A percentile compares a stretch with the other conserved stretches of the same genome.
Evolutionary conservation across 306 rosid genomes (phyloP).

Genomic region (Vachellia pachyceras): DNA sequence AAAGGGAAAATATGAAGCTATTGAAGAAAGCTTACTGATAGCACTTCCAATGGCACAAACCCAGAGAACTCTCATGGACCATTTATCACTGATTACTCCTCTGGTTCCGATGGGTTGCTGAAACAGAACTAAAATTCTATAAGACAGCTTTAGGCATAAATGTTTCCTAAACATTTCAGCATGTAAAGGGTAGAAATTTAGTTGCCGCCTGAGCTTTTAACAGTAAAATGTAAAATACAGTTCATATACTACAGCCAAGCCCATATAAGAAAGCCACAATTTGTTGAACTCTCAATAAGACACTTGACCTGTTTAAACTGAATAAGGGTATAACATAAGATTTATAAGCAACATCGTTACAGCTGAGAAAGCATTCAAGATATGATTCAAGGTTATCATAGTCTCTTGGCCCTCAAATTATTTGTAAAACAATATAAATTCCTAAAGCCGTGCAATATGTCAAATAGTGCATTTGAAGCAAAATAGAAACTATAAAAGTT

Average conservation of each 20-base stretch:
- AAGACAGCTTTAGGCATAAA: neutral
- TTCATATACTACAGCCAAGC: neutral
- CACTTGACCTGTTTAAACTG: constrained; percentile 4
- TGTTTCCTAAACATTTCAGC: neutral
- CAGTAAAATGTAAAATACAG: neutral
- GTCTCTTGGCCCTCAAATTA: neutral
- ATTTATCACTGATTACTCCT: constrained; percentile 53
- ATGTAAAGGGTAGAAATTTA: constrained; percentile 22
- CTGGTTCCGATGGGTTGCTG: constrained; percentile 46
- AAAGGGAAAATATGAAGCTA: neutral
- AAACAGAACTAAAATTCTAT: neutral
- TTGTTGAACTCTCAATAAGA: neutral
- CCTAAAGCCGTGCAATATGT: neutral
- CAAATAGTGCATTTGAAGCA: neutral
- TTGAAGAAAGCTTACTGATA: constrained; percentile 38
- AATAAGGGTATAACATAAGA: neutral
- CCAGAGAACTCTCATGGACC: constrained; percentile 67
- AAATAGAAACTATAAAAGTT: neutral
- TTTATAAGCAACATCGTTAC: neutral
- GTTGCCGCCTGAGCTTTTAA: neutral
- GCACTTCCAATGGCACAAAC: constrained; percentile 59
- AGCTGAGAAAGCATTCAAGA: neutral
- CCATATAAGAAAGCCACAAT: constrained; percentile 8
- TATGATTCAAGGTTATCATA: neutral
- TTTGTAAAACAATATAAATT: neutral